phyloP scores from a whole-genome alignment of 1,284 basidiomycete species.

The Ustilago sp. region DNA sequence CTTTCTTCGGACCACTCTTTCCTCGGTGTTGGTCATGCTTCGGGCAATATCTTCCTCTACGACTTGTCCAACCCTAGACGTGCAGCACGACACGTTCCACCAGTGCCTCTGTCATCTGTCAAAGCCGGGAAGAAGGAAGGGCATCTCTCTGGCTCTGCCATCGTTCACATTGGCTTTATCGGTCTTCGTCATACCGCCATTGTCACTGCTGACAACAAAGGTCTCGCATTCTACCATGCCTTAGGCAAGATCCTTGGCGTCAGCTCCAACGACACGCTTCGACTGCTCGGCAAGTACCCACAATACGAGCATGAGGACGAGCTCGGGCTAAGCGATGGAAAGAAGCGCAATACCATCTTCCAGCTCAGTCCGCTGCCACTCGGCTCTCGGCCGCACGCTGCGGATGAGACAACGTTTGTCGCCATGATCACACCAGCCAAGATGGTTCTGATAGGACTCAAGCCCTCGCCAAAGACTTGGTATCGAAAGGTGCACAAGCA shows the following conservation, averaged over 20 bases:
- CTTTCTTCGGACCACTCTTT: slow-evolving; percentile 94
- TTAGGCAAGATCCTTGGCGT: slow-evolving; percentile 95
- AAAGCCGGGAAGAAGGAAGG: slow-evolving; percentile 89
- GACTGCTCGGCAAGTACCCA: slow-evolving; percentile 88
- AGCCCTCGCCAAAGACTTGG: slow-evolving; percentile 93
- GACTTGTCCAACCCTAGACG: slow-evolving; percentile 78
- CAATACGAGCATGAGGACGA: slow-evolving; percentile 46
- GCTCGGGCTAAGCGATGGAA: slow-evolving; percentile 29
- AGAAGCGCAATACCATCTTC: slow-evolving; percentile 74
- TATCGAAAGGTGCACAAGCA: slow-evolving; percentile 67
- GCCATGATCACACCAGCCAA: slow-evolving; percentile 91
- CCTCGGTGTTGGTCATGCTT: slow-evolving; percentile 86
- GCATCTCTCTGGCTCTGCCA: slow-evolving; percentile 85
- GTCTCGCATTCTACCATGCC: slow-evolving; percentile 94
- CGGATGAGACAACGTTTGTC: slow-evolving; percentile 85
- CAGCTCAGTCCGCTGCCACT: slow-evolving; percentile 85
- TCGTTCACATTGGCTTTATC: slow-evolving; percentile 89
- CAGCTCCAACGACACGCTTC: slow-evolving; percentile 91
- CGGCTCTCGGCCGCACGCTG: slow-evolving; percentile 79
- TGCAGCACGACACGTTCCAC: slow-evolving; percentile 77
- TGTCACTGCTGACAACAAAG: slow-evolving; percentile 88
- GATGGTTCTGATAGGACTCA: slow-evolving; percentile 90
- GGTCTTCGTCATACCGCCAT: slow-evolving; percentile 93
- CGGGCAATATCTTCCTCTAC: slow-evolving; percentile 87
- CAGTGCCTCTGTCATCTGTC: slow-evolving; percentile 78